Base-by-base conservation (phyloP, 768 basidiomycete species). In the Leucosporidium scottii region DNA sequence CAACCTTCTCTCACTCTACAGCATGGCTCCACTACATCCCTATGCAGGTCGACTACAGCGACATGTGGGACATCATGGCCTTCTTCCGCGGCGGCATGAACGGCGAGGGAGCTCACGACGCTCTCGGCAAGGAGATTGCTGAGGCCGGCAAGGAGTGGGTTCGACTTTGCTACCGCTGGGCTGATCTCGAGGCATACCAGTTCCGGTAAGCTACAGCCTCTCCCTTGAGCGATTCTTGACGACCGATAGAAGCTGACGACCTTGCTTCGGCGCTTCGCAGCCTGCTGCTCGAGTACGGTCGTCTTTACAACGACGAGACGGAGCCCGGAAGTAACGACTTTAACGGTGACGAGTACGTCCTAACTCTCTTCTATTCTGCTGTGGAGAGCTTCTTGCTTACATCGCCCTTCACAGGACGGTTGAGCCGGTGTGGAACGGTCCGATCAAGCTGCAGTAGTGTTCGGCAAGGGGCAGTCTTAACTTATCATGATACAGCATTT, bases 21-120 rank as follows among this genome's bases (percentile, higher is more conserved):
- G 69, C 74, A 8, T 75, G 74, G 74, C 66, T 74, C 4, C 74
- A 75, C 59, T 75, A 66, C 62, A 74, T 75, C 36, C 74, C 74
- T 15, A 71, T 75, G 61, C 73, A 73, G 64, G 72, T 72, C 28
- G 70, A 72, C 61, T 74, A 70, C 58, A 57, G 67, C 23, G 74
- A 75, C 62, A 72, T 74, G 67, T 74, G 67, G 64, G 73, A 75
- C 61, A 65, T 75, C 27, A 63, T 75, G 64, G 70, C 74, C 1
- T 75, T 72, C 70, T 75, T 74, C 70, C 63, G 71, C 2, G 74
- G 74, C 34, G 73, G 68, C 9, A 39, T 66, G 49, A 62, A 60
- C 47, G 70, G 70, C n/a, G 68, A 72, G 28, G 66, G 66, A 36
- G 73, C 72, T 27, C 74, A 75, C 65, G 74, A 75, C 56, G 70